These are phyloP conservation scores for Sporormia fimetaria DNA, from an alignment of 495 filamentous ascomycete species.

Conservation along the genomic window DNA sequence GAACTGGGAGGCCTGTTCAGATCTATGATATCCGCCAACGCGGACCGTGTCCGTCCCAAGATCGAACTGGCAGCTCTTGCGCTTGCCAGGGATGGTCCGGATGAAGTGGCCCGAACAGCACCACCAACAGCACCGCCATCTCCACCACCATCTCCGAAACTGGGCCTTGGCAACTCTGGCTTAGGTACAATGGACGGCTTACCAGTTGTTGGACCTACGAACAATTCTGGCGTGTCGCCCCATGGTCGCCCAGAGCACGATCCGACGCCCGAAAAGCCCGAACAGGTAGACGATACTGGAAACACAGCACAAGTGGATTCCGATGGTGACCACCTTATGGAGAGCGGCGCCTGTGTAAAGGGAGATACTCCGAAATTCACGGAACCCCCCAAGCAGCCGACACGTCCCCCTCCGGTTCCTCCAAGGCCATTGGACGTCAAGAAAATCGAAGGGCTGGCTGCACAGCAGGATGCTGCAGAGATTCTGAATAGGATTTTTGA, in stretches of 20 bases:
- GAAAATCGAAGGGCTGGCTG: slow-evolving; percentile 43
- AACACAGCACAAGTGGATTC: slow-evolving; percentile 10
- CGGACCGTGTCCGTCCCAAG: slow-evolving; percentile 50
- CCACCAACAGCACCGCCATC: too few relatives aligned
- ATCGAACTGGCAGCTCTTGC: slow-evolving; percentile 75
- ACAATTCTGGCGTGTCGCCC: too few relatives aligned
- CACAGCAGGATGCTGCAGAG: slow-evolving; percentile 85
- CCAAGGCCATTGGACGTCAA: slow-evolving; percentile 20
- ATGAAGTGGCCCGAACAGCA: slow-evolving; percentile 22
- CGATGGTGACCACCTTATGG: slow-evolving; percentile 2
- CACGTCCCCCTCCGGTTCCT: slow-evolving; percentile 25
- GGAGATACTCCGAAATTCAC: neutral
- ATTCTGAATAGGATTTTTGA: slow-evolving; percentile 86
- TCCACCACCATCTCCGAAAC: too few relatives aligned
- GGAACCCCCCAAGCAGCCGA: slow-evolving; percentile 16
- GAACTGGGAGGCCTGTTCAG: slow-evolving; percentile 65
- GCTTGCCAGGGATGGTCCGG: slow-evolving; percentile 52
- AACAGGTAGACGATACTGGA: slow-evolving; percentile 19
- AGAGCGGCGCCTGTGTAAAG: neutral
- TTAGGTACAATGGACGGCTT: slow-evolving; percentile 42
- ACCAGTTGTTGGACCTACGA: slow-evolving; percentile 42
- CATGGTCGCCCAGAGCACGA: too few relatives aligned
- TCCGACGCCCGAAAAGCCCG: too few relatives aligned
- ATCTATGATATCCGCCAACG: slow-evolving; percentile 50
- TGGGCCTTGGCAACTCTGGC: neutral